Evolutionary conservation across 2,329 filamentous ascomycete genomes (phyloP).

Genomic region (Xenoacremonium recifei): DNA sequence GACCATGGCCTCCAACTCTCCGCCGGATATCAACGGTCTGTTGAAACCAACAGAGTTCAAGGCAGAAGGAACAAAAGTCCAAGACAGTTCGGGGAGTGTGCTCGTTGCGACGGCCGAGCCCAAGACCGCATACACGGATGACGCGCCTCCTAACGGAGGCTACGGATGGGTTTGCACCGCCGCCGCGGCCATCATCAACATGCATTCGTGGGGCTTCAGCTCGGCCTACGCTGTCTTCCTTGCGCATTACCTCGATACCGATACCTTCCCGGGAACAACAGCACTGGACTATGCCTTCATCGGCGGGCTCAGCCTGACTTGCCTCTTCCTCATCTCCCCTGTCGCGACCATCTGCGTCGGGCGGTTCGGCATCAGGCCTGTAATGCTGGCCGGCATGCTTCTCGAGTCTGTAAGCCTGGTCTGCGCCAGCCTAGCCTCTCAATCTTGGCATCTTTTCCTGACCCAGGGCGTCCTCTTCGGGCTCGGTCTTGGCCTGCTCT

Average conservation of each 20-base stretch:
- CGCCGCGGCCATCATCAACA: constrained; percentile 33
- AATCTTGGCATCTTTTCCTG: constrained; percentile 61
- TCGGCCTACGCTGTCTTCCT: constrained; percentile 55
- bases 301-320: constrained; percentile 54
- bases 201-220: constrained; percentile 40
- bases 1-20: too few relatives aligned
- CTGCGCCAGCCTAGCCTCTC: constrained; percentile 48
- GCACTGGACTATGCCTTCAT: constrained; percentile 58
- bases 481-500: constrained; percentile 59
- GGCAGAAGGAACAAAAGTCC: too few relatives aligned
- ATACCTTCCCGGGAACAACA: constrained; percentile 50
- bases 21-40: too few relatives aligned
- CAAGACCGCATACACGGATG: too few relatives aligned
- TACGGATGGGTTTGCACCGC: constrained; percentile 43
- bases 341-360: constrained; percentile 26
- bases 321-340: constrained; percentile 40
- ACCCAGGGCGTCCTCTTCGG: constrained; percentile 60
- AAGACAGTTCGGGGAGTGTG: too few relatives aligned
- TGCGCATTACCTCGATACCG: constrained; percentile 51
- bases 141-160: constrained; percentile 50
- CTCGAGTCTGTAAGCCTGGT: constrained; percentile 52
- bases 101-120: too few relatives aligned
- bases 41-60: too few relatives aligned
- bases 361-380: constrained; percentile 29
- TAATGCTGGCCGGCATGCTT: constrained; percentile 51